These are phyloP conservation scores for Tuber borchii DNA, from an alignment of 495 filamentous ascomycete species.

Conservation along the genomic window DNA sequence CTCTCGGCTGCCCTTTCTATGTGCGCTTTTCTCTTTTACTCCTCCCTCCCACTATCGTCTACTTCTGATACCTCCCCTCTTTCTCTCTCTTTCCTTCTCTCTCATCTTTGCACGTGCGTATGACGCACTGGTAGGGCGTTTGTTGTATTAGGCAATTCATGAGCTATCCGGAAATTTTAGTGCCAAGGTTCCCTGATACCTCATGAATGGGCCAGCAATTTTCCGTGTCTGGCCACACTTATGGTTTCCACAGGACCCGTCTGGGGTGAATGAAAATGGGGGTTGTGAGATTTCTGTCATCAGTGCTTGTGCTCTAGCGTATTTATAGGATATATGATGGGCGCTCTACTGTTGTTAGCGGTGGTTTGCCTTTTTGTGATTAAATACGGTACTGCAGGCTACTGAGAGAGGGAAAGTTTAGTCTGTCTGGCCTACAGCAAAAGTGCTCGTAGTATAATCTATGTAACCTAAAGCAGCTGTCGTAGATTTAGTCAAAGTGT, in stretches of 20 bases:
- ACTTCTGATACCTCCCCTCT: conserved; percentile 1
- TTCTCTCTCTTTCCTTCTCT: not conserved
- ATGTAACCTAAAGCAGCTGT: not conserved
- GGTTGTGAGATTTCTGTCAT: not conserved
- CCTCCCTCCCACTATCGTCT: not conserved
- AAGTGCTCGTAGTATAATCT: not conserved
- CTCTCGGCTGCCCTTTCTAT: not conserved
- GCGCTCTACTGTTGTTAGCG: not conserved
- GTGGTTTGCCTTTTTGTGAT: not conserved
- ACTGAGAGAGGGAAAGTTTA: not conserved
- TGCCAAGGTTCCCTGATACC: not conserved
- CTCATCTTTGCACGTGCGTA: conserved; percentile 13
- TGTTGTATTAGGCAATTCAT: not conserved
- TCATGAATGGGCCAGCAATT: not conserved
- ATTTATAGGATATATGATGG: not conserved
- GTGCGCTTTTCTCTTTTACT: not conserved
- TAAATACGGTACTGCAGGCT: not conserved
- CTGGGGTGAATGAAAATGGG: not conserved
- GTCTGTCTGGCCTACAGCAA: not conserved
- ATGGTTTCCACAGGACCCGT: not conserved
- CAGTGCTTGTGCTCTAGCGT: not conserved
- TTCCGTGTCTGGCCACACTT: not conserved
- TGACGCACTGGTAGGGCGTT: conserved; percentile 11
- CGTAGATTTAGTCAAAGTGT: not conserved
- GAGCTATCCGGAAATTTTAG: not conserved